A percentile compares a stretch with the other conserved stretches of the same genome.
These are phyloP conservation scores for Selaginella moellendorffii DNA, from an alignment of 75 land plant genomes.

Conservation along the genomic window DNA sequence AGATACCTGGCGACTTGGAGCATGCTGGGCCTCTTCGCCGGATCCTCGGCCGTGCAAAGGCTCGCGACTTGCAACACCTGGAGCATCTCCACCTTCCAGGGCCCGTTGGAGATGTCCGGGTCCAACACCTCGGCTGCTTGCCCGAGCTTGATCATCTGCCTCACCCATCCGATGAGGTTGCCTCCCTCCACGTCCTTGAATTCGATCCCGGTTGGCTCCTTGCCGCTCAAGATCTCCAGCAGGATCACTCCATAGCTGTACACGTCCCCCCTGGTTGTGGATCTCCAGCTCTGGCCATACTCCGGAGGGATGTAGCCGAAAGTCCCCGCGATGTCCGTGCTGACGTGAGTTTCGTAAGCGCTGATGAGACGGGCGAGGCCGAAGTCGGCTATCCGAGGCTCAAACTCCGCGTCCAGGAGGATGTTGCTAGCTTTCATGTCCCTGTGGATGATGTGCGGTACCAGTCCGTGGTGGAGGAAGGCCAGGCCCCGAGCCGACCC, in stretches of 20 bases:
- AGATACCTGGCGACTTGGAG: constrained; percentile 31
- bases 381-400: constrained; percentile 1
- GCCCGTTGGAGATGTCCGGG: constrained; percentile 18
- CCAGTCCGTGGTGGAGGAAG: constrained; percentile 79
- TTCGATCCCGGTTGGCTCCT: not conserved
- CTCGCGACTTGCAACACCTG: constrained; percentile 19
- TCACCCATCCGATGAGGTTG: constrained; percentile 5
- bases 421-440: constrained; percentile 88
- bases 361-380: constrained; percentile 3
- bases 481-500: constrained; percentile 88
- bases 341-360: constrained; percentile 3
- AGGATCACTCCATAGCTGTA: constrained; percentile 9
- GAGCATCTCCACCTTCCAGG: constrained; percentile 19
- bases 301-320: constrained; percentile 1
- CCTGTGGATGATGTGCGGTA: constrained; percentile 77
- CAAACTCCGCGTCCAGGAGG: constrained; percentile 1
- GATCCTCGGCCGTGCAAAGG: constrained; percentile 31
- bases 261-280: constrained; percentile 7
- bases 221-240: constrained; percentile 4
- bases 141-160: not conserved
- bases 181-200: not conserved
- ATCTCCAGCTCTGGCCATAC: constrained; percentile 11
- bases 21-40: constrained; percentile 30
- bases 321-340: constrained; percentile 8
- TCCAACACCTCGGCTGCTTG: constrained; percentile 7